Evolutionary conservation across 2,329 filamentous ascomycete genomes (phyloP).

Genomic region (Neofusicoccum laricinum): DNA sequence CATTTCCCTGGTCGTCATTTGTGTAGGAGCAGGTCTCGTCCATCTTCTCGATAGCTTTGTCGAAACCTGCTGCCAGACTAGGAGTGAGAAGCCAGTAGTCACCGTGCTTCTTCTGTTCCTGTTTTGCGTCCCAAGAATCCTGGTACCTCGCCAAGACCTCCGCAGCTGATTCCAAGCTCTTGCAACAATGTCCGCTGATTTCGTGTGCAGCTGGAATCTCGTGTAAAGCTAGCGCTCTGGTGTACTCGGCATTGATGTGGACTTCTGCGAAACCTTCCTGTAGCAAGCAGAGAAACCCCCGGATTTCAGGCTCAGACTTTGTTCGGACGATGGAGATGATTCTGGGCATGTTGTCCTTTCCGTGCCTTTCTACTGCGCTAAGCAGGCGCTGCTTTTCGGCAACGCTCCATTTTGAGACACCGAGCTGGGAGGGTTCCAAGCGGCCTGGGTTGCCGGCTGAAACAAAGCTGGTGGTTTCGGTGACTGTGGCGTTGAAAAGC

Average conservation of each 20-base stretch:
- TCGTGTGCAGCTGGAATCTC: conserved; percentile 73
- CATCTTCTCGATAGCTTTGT: conserved; percentile 24
- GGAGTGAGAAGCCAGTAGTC: conserved; percentile 63
- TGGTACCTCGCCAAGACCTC: conserved; percentile 65
- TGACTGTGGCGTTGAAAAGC: conserved; percentile 33
- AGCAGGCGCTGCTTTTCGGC: conserved; percentile 72
- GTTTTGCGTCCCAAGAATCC: conserved; percentile 58
- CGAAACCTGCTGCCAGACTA: conserved; percentile 34
- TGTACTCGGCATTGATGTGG: conserved; percentile 30
- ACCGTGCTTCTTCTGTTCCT: conserved; percentile 61
- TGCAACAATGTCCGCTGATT: conserved; percentile 63
- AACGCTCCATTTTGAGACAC: conserved; percentile 66
- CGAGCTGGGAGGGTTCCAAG: conserved; percentile 43
- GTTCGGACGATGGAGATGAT: conserved; percentile 64
- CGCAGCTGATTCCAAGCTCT: conserved; percentile 65
- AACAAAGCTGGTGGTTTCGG: conserved; percentile 17
- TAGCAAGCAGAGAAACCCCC: conserved; percentile 65
- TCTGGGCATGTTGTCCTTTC: conserved; percentile 58
- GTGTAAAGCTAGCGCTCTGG: conserved; percentile 38
- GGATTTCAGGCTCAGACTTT: conserved; percentile 74
- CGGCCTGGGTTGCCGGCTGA: background rate
- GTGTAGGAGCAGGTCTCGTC: background rate
- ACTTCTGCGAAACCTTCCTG: conserved; percentile 46
- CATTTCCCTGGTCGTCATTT: background rate
- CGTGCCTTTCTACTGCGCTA: conserved; percentile 60